Percentiles rank a stretch among this genome's conserved stretches.
Conservation (phyloP, 2,329 filamentous ascomycete species). For the Apiospora phragmitis region DNA sequence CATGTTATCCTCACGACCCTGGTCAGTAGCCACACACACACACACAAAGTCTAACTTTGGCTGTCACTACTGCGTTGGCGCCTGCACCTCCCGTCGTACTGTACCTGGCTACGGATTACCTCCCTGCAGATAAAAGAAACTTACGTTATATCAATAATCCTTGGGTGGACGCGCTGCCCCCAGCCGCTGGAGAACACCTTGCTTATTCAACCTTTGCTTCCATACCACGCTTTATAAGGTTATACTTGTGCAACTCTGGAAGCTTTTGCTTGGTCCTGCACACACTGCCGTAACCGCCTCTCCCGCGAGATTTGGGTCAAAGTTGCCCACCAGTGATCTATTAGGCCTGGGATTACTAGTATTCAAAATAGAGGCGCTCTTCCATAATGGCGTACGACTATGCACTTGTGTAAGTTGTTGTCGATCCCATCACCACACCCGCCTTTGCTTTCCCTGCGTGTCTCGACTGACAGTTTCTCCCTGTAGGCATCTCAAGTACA, state of each 20-base stretch:
- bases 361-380: not conserved
- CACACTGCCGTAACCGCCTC: not conserved
- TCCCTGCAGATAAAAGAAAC: not conserved
- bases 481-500: conserved; percentile 64
- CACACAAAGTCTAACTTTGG: not conserved
- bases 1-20: not conserved
- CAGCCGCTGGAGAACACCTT: not conserved
- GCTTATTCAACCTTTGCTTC: not conserved
- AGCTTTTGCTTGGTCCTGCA: not conserved
- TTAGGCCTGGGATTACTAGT: conserved; percentile 2
- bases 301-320: not conserved
- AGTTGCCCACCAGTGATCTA: conserved; percentile 1
- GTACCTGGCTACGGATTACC: not conserved
- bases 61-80: not conserved
- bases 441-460: not conserved
- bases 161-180: not conserved
- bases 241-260: not conserved
- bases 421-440: not conserved
- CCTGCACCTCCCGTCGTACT: not conserved
- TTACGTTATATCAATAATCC: not conserved
- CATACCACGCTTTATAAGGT: conserved; percentile 5
- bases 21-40: not conserved
- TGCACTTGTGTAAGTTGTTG: conserved; percentile 58
- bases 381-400: conserved; percentile 59
- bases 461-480: not conserved